These are phyloP conservation scores for Cystobasidium tubakii DNA, from an alignment of 768 basidiomycete species.

Conservation along the genomic window DNA sequence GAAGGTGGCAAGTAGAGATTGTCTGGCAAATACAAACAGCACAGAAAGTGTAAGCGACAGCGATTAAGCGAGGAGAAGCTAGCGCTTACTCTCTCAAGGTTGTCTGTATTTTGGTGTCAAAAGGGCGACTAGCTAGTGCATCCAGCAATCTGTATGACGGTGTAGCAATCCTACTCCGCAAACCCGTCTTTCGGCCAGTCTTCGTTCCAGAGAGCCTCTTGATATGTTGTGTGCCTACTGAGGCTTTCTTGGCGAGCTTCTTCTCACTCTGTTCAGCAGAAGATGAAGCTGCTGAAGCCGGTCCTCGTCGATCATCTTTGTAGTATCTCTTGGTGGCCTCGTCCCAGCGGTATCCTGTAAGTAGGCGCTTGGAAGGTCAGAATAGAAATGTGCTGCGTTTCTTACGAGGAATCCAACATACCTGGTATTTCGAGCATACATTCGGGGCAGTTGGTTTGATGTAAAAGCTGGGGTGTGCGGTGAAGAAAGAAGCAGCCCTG, in stretches of 20 bases:
- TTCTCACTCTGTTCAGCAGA: background rate
- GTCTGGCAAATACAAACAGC: background rate
- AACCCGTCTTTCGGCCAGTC: background rate
- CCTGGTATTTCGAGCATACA: conserved; percentile 30
- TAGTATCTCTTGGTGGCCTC: conserved; percentile 33
- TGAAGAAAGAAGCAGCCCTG: background rate
- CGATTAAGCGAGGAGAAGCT: background rate
- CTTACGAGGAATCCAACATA: background rate
- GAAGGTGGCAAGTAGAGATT: background rate
- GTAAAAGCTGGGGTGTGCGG: background rate
- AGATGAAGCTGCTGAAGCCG: background rate
- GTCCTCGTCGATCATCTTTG: conserved; percentile 22
- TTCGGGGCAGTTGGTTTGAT: conserved; percentile 8
- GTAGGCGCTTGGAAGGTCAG: background rate
- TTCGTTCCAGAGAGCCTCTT: background rate
- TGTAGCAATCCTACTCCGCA: background rate
- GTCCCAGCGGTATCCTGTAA: conserved; percentile 33
- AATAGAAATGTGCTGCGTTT: background rate
- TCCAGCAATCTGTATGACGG: background rate
- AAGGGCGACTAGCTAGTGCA: background rate
- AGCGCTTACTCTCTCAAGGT: background rate
- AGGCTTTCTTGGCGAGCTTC: background rate
- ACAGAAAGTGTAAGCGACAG: background rate
- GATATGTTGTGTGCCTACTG: background rate
- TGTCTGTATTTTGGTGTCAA: background rate